Percentiles rank a stretch among this genome's conserved stretches.
Evolutionary conservation across 2,329 filamentous ascomycete species (phyloP).

Genomic region (Venturia asperata): DNA sequence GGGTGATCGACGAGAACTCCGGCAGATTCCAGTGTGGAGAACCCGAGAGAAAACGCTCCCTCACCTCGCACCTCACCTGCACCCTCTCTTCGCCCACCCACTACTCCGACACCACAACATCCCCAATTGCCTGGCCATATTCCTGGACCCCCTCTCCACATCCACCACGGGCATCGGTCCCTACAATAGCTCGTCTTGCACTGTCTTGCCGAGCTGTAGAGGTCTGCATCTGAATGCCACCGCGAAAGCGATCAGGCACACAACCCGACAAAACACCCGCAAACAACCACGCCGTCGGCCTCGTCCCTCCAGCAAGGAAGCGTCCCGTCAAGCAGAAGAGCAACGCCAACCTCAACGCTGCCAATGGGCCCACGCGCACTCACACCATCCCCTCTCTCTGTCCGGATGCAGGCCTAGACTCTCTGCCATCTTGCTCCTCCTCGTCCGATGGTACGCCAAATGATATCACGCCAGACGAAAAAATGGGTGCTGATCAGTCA

Average conservation of each 20-base stretch:
- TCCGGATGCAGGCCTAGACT: conserved; percentile 14
- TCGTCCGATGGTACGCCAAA: conserved; percentile 9
- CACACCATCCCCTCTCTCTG: background rate
- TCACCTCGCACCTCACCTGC: background rate
- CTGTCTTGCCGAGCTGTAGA: conserved; percentile 35
- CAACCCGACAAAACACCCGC: conserved; percentile 40
- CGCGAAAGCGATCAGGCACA: conserved; percentile 37
- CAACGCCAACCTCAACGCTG: conserved; percentile 39
- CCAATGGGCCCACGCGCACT: conserved; percentile 21
- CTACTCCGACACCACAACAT: background rate
- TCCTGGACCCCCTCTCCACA: background rate
- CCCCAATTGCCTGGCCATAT: background rate
- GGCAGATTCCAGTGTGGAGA: no score
- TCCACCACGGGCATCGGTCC: conserved; percentile 8
- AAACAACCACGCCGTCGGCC: conserved; percentile 75
- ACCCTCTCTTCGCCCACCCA: background rate
- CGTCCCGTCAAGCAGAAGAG: conserved; percentile 48
- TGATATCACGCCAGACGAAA: conserved; percentile 21
- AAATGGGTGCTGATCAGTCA: conserved; percentile 19
- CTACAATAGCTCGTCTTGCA: conserved; percentile 35
- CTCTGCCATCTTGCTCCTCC: conserved; percentile 2
- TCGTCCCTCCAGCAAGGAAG: conserved; percentile 65
- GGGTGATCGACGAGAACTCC: no score
- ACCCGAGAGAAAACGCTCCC: background rate
- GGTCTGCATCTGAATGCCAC: conserved; percentile 38